Conservation (phyloP, 192 early-diverging fungal species). For the Rhizoclosmatium globosum region DNA sequence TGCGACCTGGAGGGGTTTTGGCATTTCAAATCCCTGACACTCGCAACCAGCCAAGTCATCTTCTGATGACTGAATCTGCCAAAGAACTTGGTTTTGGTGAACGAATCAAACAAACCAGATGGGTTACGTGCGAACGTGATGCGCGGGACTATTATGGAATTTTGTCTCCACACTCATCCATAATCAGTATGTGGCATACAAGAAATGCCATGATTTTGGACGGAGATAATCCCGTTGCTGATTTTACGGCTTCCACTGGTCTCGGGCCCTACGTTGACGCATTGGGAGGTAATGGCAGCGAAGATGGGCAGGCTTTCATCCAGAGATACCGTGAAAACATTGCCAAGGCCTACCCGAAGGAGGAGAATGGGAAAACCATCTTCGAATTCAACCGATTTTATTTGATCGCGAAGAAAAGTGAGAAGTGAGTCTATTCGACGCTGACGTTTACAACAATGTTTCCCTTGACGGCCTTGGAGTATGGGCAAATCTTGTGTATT, state of each 20-base stretch:
- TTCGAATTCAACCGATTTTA: conserved; percentile 29
- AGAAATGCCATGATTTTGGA: conserved; percentile 13
- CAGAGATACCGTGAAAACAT: conserved; percentile 20
- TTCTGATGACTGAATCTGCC: conserved; percentile 26
- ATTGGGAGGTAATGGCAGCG: conserved; percentile 15
- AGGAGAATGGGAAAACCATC: conserved; percentile 5
- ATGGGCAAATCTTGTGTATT: conserved; percentile 48
- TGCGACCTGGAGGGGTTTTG: conserved; percentile 23
- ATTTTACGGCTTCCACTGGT: conserved; percentile 33
- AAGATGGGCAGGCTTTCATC: conserved; percentile 13
- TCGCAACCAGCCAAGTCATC: conserved; percentile 11
- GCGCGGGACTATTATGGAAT: conserved; percentile 11
- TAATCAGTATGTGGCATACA: conserved; percentile 17
- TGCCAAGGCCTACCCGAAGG: conserved; percentile 27
- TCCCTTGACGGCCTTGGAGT: conserved; percentile 45
- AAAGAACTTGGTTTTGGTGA: neutral
- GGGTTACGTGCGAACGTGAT: conserved; percentile 30
- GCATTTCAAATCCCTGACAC: conserved; percentile 33
- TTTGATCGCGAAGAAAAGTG: conserved; percentile 10
- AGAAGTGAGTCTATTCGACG: conserved; percentile 3
- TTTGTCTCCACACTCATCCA: neutral
- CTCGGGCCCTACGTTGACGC: conserved; percentile 26
- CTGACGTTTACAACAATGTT: conserved; percentile 45
- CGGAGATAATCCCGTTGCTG: conserved; percentile 32
- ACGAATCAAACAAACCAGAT: conserved; percentile 16